These are phyloP conservation scores for Colletotrichum sublineola DNA, from an alignment of 2,329 filamentous ascomycete species.

Conservation along the genomic window DNA sequence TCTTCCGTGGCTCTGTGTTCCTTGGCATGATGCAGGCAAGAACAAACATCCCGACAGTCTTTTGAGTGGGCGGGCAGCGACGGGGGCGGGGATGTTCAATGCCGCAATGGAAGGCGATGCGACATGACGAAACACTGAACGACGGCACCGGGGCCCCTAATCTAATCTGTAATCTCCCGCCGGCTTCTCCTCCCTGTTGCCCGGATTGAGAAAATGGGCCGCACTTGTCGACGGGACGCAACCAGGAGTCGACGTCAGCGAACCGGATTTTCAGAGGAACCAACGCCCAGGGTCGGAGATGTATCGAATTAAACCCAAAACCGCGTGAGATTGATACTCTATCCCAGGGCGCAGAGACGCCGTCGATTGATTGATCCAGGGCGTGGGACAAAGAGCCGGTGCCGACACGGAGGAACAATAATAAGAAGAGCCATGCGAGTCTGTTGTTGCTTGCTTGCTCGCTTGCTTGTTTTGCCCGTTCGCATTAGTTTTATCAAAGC, in stretches of 20 bases:
- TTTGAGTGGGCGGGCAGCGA: background rate
- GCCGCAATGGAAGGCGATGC: background rate
- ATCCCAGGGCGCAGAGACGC: background rate
- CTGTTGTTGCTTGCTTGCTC: background rate
- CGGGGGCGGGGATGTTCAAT: background rate
- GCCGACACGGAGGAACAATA: background rate
- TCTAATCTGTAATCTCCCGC: conserved; percentile 33
- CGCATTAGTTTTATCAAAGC: conserved; percentile 1
- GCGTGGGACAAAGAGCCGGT: background rate
- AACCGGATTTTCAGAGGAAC: conserved; percentile 37
- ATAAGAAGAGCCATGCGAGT: background rate
- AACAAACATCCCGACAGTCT: background rate
- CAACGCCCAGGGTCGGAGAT: conserved; percentile 13
- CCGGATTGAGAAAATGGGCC: conserved; percentile 31
- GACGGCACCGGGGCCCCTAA: conserved; percentile 5
- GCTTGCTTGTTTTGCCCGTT: background rate
- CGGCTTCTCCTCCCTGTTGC: conserved; percentile 10
- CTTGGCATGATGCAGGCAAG: conserved; percentile 9
- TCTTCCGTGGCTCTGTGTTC: conserved; percentile 18
- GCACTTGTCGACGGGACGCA: conserved; percentile 22
- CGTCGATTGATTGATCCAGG: background rate
- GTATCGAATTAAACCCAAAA: conserved; percentile 11
- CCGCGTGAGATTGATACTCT: background rate
- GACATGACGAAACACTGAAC: background rate
- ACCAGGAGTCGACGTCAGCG: conserved; percentile 14